phyloP scores from a whole-genome alignment of 2,329 filamentous ascomycete species.

The Aspergillus sp. region DNA sequence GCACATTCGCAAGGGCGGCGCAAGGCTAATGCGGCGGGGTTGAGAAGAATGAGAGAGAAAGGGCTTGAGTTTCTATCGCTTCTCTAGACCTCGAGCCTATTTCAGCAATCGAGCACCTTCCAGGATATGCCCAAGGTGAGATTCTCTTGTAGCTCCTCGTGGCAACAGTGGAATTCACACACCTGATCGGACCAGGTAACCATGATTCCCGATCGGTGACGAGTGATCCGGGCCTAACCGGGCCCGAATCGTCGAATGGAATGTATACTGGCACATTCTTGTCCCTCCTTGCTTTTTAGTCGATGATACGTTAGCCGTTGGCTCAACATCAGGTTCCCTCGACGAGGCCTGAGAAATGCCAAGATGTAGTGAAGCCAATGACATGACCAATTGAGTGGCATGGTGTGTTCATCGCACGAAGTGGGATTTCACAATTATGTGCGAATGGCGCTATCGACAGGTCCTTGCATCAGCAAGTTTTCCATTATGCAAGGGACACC shows the following conservation, averaged over 20 bases:
- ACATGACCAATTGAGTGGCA: background rate
- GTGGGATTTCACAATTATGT: background rate
- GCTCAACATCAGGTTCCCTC: background rate
- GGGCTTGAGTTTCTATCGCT: background rate
- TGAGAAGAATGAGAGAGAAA: background rate
- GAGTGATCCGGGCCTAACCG: background rate
- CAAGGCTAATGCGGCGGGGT: background rate
- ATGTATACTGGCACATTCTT: background rate
- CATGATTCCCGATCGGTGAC: background rate
- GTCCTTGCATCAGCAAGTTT: background rate
- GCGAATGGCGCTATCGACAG: background rate
- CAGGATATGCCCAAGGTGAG: background rate
- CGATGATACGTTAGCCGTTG: background rate
- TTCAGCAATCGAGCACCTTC: background rate
- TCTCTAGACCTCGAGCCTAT: background rate
- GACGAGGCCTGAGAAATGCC: background rate
- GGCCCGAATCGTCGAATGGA: background rate
- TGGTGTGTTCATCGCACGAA: too few species aligned
- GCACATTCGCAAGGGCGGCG: background rate
- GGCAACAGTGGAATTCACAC: background rate
- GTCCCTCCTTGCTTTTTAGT: background rate
- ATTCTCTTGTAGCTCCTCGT: background rate
- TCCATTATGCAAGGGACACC: background rate
- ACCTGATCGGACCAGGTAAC: background rate
- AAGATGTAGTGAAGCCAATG: background rate